Evolutionary conservation across 2,329 filamentous ascomycete species (phyloP).

Genomic region (Parastagonospora nodorum): DNA sequence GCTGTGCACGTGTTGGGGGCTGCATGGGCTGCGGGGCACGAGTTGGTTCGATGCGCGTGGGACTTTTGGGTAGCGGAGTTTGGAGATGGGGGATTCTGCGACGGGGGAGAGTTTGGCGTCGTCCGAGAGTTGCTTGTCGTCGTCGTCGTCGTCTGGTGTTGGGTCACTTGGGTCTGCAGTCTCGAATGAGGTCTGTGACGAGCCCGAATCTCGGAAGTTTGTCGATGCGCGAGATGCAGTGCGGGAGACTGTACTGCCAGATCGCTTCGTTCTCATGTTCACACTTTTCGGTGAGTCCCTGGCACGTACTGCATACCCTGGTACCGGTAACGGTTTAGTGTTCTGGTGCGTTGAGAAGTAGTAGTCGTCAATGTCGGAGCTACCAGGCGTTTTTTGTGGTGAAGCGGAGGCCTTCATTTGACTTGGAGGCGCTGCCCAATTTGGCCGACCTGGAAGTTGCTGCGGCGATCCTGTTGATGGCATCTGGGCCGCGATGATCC

Average conservation of each 20-base stretch:
- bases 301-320: slow-evolving; percentile 11
- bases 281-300: slow-evolving; percentile 25
- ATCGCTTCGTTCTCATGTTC: slow-evolving; percentile 29
- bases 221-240: slow-evolving; percentile 34
- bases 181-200: slow-evolving; percentile 54
- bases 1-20: slow-evolving; percentile 19
- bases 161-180: slow-evolving; percentile 52
- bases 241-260: slow-evolving; percentile 36
- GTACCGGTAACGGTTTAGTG: slow-evolving; percentile 19
- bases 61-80: slow-evolving; percentile 54
- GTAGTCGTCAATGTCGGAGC: slow-evolving; percentile 46
- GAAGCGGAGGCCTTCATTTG: slow-evolving; percentile 17
- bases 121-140: slow-evolving; percentile 37
- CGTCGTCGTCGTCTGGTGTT: slow-evolving; percentile 53
- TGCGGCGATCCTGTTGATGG: slow-evolving; percentile 15
- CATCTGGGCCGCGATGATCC: slow-evolving; percentile 9
- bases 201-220: slow-evolving; percentile 38
- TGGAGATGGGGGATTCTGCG: slow-evolving; percentile 51
- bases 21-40: slow-evolving; percentile 47
- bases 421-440: slow-evolving; percentile 19
- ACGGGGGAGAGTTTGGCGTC: slow-evolving; percentile 48
- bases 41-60: slow-evolving; percentile 54
- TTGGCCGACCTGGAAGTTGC: slow-evolving; percentile 8
- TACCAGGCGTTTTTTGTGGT: slow-evolving; percentile 23
- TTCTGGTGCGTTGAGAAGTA: slow-evolving; percentile 35